Conservation (phyloP, 2,329 filamentous ascomycete species). For the Microdochium bolleyi region DNA sequence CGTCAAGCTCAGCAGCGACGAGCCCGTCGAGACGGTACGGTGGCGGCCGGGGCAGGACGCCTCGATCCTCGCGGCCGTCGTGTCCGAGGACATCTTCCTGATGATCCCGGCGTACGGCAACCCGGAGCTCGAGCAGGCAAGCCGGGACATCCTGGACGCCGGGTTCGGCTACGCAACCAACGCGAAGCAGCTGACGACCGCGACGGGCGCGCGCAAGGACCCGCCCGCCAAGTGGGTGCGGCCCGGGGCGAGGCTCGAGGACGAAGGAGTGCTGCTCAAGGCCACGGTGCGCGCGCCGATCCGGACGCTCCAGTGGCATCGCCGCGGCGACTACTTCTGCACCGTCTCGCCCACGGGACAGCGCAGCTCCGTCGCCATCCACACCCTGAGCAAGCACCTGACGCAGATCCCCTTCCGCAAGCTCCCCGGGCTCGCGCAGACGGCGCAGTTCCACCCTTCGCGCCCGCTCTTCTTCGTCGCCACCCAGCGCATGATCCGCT, state of each 20-base stretch:
- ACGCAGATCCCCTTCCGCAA: conserved; percentile 90
- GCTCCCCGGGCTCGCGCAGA: conserved; percentile 68
- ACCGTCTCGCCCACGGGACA: conserved; percentile 79
- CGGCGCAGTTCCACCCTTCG: conserved; percentile 88
- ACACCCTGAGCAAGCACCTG: conserved; percentile 89
- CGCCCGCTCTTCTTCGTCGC: conserved; percentile 93
- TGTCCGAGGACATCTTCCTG: conserved; percentile 79
- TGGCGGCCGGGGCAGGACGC: conserved; percentile 84
- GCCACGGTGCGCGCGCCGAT: conserved; percentile 72
- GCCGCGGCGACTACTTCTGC: conserved; percentile 87
- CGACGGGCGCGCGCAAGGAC: conserved; percentile 58
- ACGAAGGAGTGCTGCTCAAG: conserved; percentile 71
- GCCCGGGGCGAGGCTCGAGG: conserved; percentile 64
- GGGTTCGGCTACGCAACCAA: conserved; percentile 91
- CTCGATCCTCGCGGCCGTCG: conserved; percentile 73
- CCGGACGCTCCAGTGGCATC: conserved; percentile 90
- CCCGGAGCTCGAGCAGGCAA: conserved; percentile 65
- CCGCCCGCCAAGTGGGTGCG: conserved; percentile 77
- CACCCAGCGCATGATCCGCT: conserved; percentile 85
- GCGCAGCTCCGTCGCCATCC: conserved; percentile 78
- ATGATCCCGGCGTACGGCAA: conserved; percentile 68
- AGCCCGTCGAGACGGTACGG: conserved; percentile 74
- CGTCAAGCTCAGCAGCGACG: conserved; percentile 67
- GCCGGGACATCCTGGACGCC: conserved; percentile 69
- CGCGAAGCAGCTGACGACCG: conserved; percentile 45